These are phyloP conservation scores for Kwoniella shandongensis DNA, from an alignment of 768 basidiomycete genomes.

Conservation along the genomic window DNA sequence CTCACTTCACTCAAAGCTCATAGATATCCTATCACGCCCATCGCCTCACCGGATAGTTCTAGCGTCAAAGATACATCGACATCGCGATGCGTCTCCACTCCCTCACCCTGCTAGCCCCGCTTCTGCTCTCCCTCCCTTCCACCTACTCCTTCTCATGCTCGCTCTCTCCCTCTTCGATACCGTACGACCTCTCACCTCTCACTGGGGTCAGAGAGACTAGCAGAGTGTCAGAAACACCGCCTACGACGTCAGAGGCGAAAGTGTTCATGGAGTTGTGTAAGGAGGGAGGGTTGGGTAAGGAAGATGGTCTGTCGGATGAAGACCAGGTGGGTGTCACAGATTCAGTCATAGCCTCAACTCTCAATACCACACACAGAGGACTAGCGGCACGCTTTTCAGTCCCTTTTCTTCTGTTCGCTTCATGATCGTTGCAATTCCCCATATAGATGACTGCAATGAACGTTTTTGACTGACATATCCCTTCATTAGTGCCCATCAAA, in stretches of 20 bases:
- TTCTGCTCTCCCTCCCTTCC: constrained; percentile 14
- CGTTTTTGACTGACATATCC: background rate
- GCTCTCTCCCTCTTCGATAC: constrained; percentile 28
- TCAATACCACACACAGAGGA: too few species aligned
- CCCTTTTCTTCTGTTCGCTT: too few species aligned
- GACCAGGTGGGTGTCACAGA: constrained; percentile 48
- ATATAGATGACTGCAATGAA: too few species aligned
- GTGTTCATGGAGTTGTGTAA: constrained; percentile 48
- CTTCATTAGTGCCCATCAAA: constrained; percentile 45
- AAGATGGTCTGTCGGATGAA: constrained; percentile 46
- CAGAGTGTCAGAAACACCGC: constrained; percentile 46
- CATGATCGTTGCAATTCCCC: too few species aligned
- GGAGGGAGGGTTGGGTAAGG: constrained; percentile 31
- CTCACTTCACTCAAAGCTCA: too few species aligned
- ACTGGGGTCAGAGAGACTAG: constrained; percentile 23
- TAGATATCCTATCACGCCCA: too few species aligned
- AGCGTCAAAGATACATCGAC: too few species aligned
- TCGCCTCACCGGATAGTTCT: too few species aligned
- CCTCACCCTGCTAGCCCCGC: background rate
- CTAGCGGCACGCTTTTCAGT: too few species aligned
- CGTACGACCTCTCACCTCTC: constrained; percentile 44
- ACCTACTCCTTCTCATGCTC: constrained; percentile 30
- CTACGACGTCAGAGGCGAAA: constrained; percentile 45
- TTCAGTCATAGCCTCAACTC: background rate
- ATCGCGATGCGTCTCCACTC: constrained; percentile 8